Base-by-base conservation (phyloP, 1,284 basidiomycete genomes). In the Afroboletus lepidellus region DNA sequence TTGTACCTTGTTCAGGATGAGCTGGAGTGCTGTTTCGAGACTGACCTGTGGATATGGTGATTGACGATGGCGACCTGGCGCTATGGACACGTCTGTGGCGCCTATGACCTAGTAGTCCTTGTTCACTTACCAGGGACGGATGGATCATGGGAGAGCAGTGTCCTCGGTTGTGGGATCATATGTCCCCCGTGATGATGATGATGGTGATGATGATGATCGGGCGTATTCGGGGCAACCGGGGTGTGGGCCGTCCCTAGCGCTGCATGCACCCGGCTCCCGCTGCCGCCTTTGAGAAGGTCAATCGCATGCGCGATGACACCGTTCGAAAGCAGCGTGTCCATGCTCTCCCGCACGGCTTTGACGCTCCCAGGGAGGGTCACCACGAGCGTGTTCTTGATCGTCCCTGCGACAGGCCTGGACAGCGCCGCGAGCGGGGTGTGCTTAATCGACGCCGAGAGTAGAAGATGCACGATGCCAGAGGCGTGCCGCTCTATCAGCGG, bases 281-380 rank as follows among this genome's bases (percentile, higher is more conserved):
- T 76, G 0, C 84, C 87, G 7, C 92, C 91, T 51, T 72, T 74
- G 53, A 91, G 75, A 11, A 94, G 77, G 43, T 92, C 88, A 44
- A 94, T 69, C 0, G 90, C 89, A 69, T 94, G 91, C 4, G 74
- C 68, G 15, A 86, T 68, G 18, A 90, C 73, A 13, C 79, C 84
- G 15, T 65, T 74, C 8, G 69, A 65, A 5, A 93, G 70, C 29
- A 94, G 71, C 2, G 80, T 79, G 5, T 81, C 77, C 52, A 92
- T 63, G 60, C 86, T 91, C 64, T 94, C 92, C 54, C 77, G 83
- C 24, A 93, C 92, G 2, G 90, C 92, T 61, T 90, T 94, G 21
- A 85, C 79, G 58, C 88, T 91, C 1, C 92, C 92, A 0, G 93
- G 93, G 9, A 95, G 81, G 0, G 89, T 90, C 18, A 90, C 75